Evolutionary conservation across 805 yeast genomes (phyloP), one percentile per base, ranked within the genome.

Genomic region (Ogataea pilisensis): DNA sequence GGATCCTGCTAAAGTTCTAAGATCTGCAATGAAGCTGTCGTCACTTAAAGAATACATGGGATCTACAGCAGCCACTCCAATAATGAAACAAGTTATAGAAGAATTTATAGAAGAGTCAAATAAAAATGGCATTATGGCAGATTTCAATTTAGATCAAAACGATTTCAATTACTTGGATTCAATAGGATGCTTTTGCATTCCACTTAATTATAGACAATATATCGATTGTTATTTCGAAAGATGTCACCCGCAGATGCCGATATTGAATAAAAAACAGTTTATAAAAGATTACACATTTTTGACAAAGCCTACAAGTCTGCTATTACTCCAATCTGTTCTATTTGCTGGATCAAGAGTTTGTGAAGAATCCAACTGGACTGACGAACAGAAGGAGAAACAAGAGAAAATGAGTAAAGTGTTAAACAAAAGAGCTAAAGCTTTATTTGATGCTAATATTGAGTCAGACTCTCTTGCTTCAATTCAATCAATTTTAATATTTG

Each of bases 371-470:
- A 64, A 70, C 9, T 57, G 60, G 61, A 13, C 66, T 73, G 34
- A 62, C 65, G 40, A 86, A 75, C 53, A 54, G 17, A 25, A 55
- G 66, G 26, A 56, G 50, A 31, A 73, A 68, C 84, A 35, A 64
- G 76, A 37, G 11, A 31, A 38, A 19, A 38, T 49, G 1, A 39
- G 47, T 36, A 63, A 75, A 42, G 76, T 85, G 3, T 76, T 85
- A 44, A 80, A 79, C 61, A 73, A 78, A 49, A 70, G 95, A 14
- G 90, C 89, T 4, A 82, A 81, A 62, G 85, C 88, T 0, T 62
- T 86, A 20, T 83, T 76, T 57, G 91, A 85, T 52, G 75, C 85
- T 1, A 76, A 74, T 46, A 76, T 76, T 49, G 93, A 85, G 60
- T 63, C 71, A 25, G 88, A 84, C 52, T 76, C 85, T 1, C 66